These are phyloP conservation scores for Austroboletus niveus DNA, from an alignment of 1,284 basidiomycete genomes.

Conservation along the genomic window DNA sequence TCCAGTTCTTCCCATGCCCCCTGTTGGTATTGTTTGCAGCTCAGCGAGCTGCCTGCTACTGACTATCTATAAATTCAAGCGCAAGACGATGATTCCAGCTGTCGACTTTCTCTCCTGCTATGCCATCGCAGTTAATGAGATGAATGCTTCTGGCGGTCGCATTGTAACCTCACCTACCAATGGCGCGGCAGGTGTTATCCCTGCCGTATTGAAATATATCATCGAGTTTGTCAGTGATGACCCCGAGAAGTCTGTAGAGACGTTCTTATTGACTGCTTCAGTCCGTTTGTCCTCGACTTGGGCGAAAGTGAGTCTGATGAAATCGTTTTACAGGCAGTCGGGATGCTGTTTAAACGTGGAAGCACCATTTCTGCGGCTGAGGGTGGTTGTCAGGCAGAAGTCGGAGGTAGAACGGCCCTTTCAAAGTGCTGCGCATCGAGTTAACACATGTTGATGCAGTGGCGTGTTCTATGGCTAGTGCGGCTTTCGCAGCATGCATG, in stretches of 20 bases:
- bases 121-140: constrained; percentile 88
- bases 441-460: constrained; percentile 43
- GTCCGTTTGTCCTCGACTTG: constrained; percentile 39
- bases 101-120: constrained; percentile 94
- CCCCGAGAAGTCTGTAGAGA: constrained; percentile 81
- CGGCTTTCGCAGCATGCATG: constrained; percentile 92
- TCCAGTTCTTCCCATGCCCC: constrained; percentile 77
- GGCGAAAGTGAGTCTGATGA: constrained; percentile 1
- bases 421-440: neutral
- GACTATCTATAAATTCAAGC: constrained; percentile 39
- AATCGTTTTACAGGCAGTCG: constrained; percentile 62
- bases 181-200: constrained; percentile 89
- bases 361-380: constrained; percentile 97
- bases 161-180: constrained; percentile 95
- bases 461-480: constrained; percentile 90
- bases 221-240: constrained; percentile 90
- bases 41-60: neutral
- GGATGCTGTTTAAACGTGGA: constrained; percentile 97
- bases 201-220: constrained; percentile 87
- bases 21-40: constrained; percentile 45
- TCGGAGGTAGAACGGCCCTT: constrained; percentile 55
- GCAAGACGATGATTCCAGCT: constrained; percentile 85
- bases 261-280: constrained; percentile 82
- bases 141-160: constrained; percentile 88
- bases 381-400: constrained; percentile 86